Percentiles rank a stretch among this genome's conserved stretches.
These are phyloP conservation scores for Aspergillus bertholletiae DNA, from an alignment of 495 filamentous ascomycete species.

Conservation along the genomic window DNA sequence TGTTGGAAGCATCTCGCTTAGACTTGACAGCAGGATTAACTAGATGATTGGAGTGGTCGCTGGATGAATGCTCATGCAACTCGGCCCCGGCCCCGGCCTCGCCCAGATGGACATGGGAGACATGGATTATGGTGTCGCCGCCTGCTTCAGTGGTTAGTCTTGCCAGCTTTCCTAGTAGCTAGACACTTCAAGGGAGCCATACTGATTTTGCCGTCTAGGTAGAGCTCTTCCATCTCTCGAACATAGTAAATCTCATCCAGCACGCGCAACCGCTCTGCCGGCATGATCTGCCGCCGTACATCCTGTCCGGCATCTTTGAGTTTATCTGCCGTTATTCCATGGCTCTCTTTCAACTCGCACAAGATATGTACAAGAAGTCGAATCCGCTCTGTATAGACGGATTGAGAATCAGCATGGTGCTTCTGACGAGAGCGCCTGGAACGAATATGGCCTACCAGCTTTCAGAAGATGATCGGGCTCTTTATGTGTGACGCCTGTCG, in stretches of 20 bases:
- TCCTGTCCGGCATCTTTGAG: slow-evolving; percentile 43
- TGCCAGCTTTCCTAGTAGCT: background rate
- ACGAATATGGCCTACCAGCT: slow-evolving; percentile 46
- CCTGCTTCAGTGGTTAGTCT: slow-evolving; percentile 11
- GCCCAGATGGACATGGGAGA: slow-evolving; percentile 20
- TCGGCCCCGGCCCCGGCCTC: slow-evolving; percentile 11
- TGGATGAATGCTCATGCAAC: slow-evolving; percentile 1
- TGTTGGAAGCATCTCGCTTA: slow-evolving; percentile 13
- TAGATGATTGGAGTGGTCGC: background rate
- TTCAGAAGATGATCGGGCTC: slow-evolving; percentile 82
- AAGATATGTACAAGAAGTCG: slow-evolving; percentile 61
- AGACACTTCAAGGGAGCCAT: slow-evolving; percentile 23
- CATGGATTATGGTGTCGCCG: slow-evolving; percentile 20
- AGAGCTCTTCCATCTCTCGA: slow-evolving; percentile 60
- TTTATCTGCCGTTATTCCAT: slow-evolving; percentile 40
- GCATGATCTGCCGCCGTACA: slow-evolving; percentile 36
- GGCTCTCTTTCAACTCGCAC: slow-evolving; percentile 39
- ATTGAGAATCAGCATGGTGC: background rate
- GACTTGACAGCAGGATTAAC: background rate
- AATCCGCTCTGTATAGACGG: slow-evolving; percentile 50
- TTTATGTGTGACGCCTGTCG: slow-evolving; percentile 58
- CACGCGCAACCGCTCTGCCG: slow-evolving; percentile 30
- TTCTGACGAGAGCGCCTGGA: background rate
- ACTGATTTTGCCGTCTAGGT: slow-evolving; percentile 59
- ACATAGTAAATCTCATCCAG: slow-evolving; percentile 68